Evolutionary conservation across 148 eudicot genomes (phyloP).

Genomic region (Rhododendron williamsianum): DNA sequence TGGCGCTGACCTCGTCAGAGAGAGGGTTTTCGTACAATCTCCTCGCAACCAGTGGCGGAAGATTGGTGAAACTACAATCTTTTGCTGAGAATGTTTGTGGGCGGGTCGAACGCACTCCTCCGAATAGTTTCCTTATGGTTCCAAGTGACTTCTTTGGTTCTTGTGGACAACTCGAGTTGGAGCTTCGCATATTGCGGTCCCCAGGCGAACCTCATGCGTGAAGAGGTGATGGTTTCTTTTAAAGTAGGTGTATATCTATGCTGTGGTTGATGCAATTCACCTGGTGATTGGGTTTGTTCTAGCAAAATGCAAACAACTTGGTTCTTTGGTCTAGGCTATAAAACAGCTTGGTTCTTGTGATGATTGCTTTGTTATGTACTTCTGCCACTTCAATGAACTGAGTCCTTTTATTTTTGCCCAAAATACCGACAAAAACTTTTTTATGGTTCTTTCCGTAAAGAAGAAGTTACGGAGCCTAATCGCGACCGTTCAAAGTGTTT

Average conservation of each 20-base stretch:
- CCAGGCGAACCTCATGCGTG: background rate
- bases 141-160: background rate
- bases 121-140: background rate
- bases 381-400: background rate
- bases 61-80: constrained; percentile 27
- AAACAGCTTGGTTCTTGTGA: background rate
- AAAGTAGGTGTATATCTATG: background rate
- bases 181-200: background rate
- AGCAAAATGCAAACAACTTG: background rate
- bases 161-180: background rate
- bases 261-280: background rate
- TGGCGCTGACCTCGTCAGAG: constrained; percentile 22
- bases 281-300: background rate
- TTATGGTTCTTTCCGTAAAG: too few relatives aligned
- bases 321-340: background rate
- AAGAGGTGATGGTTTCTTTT: background rate
- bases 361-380: too few relatives aligned
- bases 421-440: too few relatives aligned
- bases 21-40: constrained; percentile 31
- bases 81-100: background rate
- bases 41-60: constrained; percentile 18
- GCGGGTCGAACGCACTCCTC: background rate
- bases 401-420: too few relatives aligned
- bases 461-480: too few relatives aligned
- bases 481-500: too few relatives aligned